Evolutionary conservation across 176 grass and related monocot species (phyloP).

Genomic region (Hyparrhenia diplandra): DNA sequence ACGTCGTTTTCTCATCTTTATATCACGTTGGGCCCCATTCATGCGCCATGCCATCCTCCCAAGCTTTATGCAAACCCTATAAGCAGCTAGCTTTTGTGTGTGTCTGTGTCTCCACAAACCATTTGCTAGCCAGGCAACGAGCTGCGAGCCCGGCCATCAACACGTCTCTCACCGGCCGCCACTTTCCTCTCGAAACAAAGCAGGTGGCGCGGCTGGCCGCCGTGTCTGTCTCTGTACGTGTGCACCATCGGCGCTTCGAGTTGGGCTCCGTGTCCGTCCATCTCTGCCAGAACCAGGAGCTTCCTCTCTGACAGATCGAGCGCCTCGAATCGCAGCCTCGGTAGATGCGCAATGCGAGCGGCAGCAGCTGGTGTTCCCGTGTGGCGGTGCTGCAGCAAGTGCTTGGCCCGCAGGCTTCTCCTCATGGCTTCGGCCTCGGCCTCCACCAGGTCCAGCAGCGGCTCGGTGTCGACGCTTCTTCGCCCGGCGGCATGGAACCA

Average conservation of each 20-base stretch:
- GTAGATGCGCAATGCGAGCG: slow-evolving; percentile 54
- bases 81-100: slow-evolving; percentile 12
- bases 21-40: slow-evolving; percentile 41
- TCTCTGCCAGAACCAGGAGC: not conserved
- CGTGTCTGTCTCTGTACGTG: not conserved
- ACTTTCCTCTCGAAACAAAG: slow-evolving; percentile 37
- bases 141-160: not conserved
- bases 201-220: not conserved
- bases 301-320: not conserved
- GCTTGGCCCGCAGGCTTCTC: slow-evolving; percentile 33
- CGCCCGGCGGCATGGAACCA: not conserved
- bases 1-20: slow-evolving; percentile 24
- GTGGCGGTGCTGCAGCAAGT: slow-evolving; percentile 29
- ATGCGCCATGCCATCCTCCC: not conserved
- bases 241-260: not conserved
- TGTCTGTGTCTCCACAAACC: not conserved
- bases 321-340: not conserved
- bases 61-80: slow-evolving; percentile 35
- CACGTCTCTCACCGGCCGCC: not conserved
- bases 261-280: not conserved
- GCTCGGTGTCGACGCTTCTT: not conserved
- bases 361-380: slow-evolving; percentile 7
- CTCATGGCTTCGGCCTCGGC: slow-evolving; percentile 33
- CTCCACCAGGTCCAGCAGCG: not conserved
- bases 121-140: not conserved